phyloP scores from a whole-genome alignment of 441 rosid genomes.

The Adansonia grandidieri region DNA sequence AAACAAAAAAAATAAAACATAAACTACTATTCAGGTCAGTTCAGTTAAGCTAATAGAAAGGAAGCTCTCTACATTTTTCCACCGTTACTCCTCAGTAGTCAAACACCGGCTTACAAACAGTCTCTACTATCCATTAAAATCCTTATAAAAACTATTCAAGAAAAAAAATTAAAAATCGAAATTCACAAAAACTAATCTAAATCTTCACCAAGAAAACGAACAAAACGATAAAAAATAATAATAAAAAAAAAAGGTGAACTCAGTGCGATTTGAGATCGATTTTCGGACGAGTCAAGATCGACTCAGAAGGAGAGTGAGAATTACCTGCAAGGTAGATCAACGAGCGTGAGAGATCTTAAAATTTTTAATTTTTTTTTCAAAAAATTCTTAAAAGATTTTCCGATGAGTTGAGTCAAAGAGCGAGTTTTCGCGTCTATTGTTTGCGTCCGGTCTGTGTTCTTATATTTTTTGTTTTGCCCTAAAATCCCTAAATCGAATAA shows the following conservation, averaged over 20 bases:
- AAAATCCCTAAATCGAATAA: slow-evolving; percentile 31
- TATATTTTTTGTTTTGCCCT: slow-evolving; percentile 35
- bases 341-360: slow-evolving; percentile 23
- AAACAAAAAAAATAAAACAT: neutral
- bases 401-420: slow-evolving; percentile 34
- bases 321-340: slow-evolving; percentile 46
- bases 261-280: neutral
- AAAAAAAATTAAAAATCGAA: slow-evolving; percentile 5
- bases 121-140: neutral
- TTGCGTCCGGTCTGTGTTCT: neutral
- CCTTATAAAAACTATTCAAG: neutral
- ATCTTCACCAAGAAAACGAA: neutral
- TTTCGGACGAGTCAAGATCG: neutral
- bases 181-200: neutral
- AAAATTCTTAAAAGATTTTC: neutral
- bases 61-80: slow-evolving; percentile 3
- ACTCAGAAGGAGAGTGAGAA: slow-evolving; percentile 3
- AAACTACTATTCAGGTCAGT: neutral
- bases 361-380: neutral
- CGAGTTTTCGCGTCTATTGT: slow-evolving; percentile 14
- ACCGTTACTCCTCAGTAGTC: neutral
- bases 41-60: neutral
- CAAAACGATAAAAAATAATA: neutral
- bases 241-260: neutral
- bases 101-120: neutral